These are phyloP conservation scores for Lathyrus aphaca DNA, from an alignment of 306 rosid genomes.

Conservation along the genomic window DNA sequence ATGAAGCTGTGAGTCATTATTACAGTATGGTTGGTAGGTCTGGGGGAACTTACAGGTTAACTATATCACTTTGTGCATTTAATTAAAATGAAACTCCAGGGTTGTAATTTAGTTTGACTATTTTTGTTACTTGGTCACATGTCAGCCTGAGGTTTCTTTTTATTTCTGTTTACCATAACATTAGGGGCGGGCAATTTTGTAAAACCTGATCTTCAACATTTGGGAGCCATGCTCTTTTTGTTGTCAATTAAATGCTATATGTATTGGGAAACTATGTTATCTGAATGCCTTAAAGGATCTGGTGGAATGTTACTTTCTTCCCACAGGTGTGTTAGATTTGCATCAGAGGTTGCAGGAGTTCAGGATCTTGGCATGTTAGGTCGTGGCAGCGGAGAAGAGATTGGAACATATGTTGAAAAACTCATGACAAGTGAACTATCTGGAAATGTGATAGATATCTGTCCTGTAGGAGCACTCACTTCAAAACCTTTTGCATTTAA, in stretches of 20 bases:
- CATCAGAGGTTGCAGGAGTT: constrained; percentile 98
- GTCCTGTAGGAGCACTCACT: constrained; percentile 97
- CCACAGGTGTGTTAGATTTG: constrained; percentile 95
- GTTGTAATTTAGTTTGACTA: constrained; percentile 30
- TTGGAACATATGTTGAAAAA: constrained; percentile 95
- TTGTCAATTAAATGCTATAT: constrained; percentile 24
- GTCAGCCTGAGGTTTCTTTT: neutral
- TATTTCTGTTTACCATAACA: constrained; percentile 25
- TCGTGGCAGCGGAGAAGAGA: constrained; percentile 99
- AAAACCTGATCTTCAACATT: constrained; percentile 12
- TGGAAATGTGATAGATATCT: constrained; percentile 97
- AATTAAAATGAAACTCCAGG: constrained; percentile 6
- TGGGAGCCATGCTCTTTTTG: constrained; percentile 13
- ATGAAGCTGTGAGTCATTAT: constrained; percentile 11
- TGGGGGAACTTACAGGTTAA: constrained; percentile 3
- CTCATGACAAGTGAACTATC: constrained; percentile 98
- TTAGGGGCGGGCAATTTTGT: neutral
- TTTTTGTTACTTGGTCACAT: constrained; percentile 9
- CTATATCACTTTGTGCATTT: constrained; percentile 8
- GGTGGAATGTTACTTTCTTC: constrained; percentile 32
- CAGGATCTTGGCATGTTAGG: constrained; percentile 99
- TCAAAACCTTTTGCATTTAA: constrained; percentile 99
- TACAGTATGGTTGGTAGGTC: neutral
- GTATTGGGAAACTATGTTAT: constrained; percentile 27
- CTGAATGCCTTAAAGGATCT: constrained; percentile 39